phyloP scores from a whole-genome alignment of 345 rosid species.

The Arabidopsis suecica region DNA sequence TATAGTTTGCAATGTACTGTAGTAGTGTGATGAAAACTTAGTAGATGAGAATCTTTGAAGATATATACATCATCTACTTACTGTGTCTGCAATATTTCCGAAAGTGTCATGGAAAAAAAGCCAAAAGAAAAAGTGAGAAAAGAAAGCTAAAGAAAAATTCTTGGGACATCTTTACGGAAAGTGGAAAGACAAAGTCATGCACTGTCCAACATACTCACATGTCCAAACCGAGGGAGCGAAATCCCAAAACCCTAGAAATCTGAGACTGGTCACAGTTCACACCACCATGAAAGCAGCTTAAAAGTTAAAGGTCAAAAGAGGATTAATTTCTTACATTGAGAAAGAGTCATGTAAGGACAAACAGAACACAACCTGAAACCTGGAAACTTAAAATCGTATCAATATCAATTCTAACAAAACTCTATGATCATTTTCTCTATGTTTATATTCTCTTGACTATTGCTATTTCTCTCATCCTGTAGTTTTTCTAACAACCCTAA shows the following conservation, averaged over 20 bases:
- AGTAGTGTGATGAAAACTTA: not conserved
- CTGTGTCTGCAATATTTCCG: not conserved
- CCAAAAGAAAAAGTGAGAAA: constrained; percentile 18
- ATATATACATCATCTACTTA: not conserved
- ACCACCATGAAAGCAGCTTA: constrained; percentile 19
- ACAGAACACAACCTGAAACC: constrained; percentile 19
- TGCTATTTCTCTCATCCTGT: constrained; percentile 22
- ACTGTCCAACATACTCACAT: constrained; percentile 2
- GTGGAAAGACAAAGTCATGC: constrained; percentile 10
- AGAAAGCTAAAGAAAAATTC: constrained; percentile 15
- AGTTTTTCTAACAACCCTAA: constrained; percentile 2
- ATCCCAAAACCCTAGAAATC: constrained; percentile 6
- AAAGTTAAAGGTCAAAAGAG: constrained; percentile 3
- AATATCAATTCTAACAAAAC: not conserved
- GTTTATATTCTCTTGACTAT: constrained; percentile 11
- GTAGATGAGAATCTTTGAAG: not conserved
- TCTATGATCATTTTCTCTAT: constrained; percentile 16
- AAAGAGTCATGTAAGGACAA: not conserved
- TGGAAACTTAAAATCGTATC: constrained; percentile 8
- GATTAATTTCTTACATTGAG: constrained; percentile 4
- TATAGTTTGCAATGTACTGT: not conserved
- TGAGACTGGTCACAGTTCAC: constrained; percentile 19
- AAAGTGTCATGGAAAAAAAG: constrained; percentile 13
- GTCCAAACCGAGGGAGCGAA: constrained; percentile 13
- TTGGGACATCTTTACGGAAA: constrained; percentile 34